phyloP scores from a whole-genome alignment of 78 protist species.

The slime mould (Dictyostelium discoideum) region dicty_2.7 NC_007088.5:3666001-3666500 shows the following conservation, averaged over 20 bases:
- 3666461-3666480: background rate
- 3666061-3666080: too few species aligned
- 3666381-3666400: too few species aligned
- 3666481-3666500: constrained; percentile 10
- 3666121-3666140: constrained; percentile 1
- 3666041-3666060: too few species aligned
- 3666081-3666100: constrained; percentile 4
- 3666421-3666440: too few species aligned
- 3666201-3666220: background rate
- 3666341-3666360: background rate
- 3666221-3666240: background rate
- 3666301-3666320: background rate
- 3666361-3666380: background rate
- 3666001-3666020: too few species aligned
- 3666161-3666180: constrained; percentile 23
- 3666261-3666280: constrained; percentile 17
- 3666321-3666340: constrained; percentile 10
- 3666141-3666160: constrained; percentile 41
- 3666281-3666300: constrained; percentile 3
- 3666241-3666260: constrained; percentile 14
- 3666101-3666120: constrained; percentile 6
- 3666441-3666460: background rate
- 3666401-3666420: too few species aligned
- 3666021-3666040: too few species aligned
- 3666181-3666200: constrained; percentile 21